Conservation (phyloP, 1,139 yeast species). For the Yamadazyma blattariae region DNA sequence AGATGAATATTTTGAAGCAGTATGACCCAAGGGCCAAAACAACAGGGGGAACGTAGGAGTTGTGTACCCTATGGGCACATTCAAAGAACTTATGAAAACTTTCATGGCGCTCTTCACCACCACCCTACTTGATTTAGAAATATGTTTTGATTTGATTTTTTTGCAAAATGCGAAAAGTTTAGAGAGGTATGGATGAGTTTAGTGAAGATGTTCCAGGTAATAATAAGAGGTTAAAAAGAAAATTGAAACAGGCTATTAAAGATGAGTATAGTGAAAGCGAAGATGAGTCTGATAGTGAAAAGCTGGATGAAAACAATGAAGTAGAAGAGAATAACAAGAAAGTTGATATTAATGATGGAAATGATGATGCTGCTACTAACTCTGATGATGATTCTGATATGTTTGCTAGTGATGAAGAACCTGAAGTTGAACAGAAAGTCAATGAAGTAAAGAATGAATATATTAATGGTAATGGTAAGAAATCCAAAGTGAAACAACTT, state of each 20-base stretch:
- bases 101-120: constrained; percentile 7
- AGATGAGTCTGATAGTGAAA: constrained; percentile 13
- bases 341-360: too few relatives aligned
- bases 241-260: constrained; percentile 19
- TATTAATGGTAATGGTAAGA: background rate
- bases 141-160: too few relatives aligned
- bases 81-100: constrained; percentile 37
- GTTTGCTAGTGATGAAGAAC: constrained; percentile 34
- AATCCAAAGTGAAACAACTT: constrained; percentile 67
- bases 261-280: constrained; percentile 21
- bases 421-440: constrained; percentile 2
- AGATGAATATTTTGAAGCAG: constrained; percentile 37
- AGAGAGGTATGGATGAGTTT: constrained; percentile 12
- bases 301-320: constrained; percentile 7
- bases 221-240: constrained; percentile 19
- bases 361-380: constrained; percentile 5
- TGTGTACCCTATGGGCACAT: constrained; percentile 76
- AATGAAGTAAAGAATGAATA: background rate
- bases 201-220: constrained; percentile 25
- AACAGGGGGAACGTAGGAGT: constrained; percentile 82
- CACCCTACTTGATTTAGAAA: background rate
- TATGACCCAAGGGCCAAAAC: constrained; percentile 63
- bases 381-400: constrained; percentile 31
- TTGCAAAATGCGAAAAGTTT: background rate
- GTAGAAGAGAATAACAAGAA: background rate